Conservation (phyloP, 2,329 filamentous ascomycete species). For the Madurella fahalii region DNA sequence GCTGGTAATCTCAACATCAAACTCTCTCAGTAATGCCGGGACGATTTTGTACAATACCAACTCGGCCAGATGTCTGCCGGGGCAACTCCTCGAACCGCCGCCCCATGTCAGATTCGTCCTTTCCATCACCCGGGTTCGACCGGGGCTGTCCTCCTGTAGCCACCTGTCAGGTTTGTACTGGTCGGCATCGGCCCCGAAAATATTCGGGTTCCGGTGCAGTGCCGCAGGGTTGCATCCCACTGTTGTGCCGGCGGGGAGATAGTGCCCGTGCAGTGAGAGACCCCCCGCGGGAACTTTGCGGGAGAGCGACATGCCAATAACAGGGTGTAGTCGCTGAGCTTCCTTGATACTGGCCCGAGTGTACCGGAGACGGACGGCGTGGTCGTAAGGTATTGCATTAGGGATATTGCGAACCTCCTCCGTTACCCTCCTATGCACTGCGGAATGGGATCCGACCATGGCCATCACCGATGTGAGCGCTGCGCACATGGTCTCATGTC, state of each 20-base stretch:
- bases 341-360: slow-evolving; percentile 48
- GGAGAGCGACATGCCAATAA: slow-evolving; percentile 49
- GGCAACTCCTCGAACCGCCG: slow-evolving; percentile 47
- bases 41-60: slow-evolving; percentile 45
- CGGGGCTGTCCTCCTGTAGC: slow-evolving; percentile 32
- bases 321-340: slow-evolving; percentile 47
- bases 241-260: slow-evolving; percentile 42
- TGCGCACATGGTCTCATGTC: slow-evolving; percentile 52
- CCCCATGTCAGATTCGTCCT: slow-evolving; percentile 49
- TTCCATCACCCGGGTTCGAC: slow-evolving; percentile 39
- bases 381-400: slow-evolving; percentile 23
- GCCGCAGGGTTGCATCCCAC: slow-evolving; percentile 50
- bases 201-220: slow-evolving; percentile 45
- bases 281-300: slow-evolving; percentile 40
- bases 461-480: slow-evolving; percentile 47
- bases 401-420: slow-evolving; percentile 27
- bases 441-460: slow-evolving; percentile 40
- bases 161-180: slow-evolving; percentile 46
- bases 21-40: slow-evolving; percentile 39
- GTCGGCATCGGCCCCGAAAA: slow-evolving; percentile 46
- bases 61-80: slow-evolving; percentile 49
- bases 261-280: slow-evolving; percentile 36
- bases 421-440: slow-evolving; percentile 32
- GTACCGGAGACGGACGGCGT: slow-evolving; percentile 29
- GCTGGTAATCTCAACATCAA: slow-evolving; percentile 38